These are phyloP conservation scores for Toxicodendron radicans DNA, from an alignment of 345 rosid genomes.

Conservation along the genomic window DNA sequence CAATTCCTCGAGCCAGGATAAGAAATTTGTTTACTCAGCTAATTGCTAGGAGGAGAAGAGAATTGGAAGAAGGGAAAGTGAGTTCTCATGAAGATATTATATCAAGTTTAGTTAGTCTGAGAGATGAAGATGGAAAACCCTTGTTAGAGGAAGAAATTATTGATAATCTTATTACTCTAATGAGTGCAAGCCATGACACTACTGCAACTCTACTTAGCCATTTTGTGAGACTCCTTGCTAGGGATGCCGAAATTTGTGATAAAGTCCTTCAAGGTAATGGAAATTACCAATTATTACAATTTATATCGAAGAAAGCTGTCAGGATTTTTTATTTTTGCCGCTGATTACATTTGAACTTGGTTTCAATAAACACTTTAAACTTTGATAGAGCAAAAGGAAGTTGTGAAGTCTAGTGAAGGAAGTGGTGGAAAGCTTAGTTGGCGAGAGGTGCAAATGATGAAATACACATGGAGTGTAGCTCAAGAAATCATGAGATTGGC, in stretches of 20 bases:
- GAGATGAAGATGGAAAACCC: conserved; percentile 13
- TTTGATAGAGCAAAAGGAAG: conserved; percentile 22
- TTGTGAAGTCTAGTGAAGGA: conserved; percentile 9
- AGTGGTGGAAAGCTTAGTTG: conserved; percentile 17
- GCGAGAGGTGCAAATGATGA: conserved; percentile 30
- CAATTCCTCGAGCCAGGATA: not conserved
- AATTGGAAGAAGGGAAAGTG: not conserved
- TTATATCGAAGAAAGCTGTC: not conserved
- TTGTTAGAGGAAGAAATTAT: conserved; percentile 1
- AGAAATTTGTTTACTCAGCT: not conserved
- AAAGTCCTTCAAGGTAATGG: conserved; percentile 22
- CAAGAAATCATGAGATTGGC: conserved; percentile 31
- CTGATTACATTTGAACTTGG: too few relatives aligned
- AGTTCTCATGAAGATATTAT: not conserved
- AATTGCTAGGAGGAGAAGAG: not conserved
- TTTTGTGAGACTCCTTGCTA: conserved; percentile 12
- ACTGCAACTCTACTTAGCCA: not conserved
- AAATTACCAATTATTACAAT: not conserved
- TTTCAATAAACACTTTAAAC: too few relatives aligned
- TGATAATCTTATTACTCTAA: not conserved
- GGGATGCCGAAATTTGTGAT: conserved; percentile 3
- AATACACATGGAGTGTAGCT: conserved; percentile 29
- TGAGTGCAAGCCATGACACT: conserved; percentile 19
- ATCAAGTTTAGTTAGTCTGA: not conserved
- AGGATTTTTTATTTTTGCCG: not conserved